Evolutionary conservation across 2,329 filamentous ascomycete species (phyloP), one percentile per base, ranked within the genome.

Genomic region (Cordyceps fumosorosea): DNA sequence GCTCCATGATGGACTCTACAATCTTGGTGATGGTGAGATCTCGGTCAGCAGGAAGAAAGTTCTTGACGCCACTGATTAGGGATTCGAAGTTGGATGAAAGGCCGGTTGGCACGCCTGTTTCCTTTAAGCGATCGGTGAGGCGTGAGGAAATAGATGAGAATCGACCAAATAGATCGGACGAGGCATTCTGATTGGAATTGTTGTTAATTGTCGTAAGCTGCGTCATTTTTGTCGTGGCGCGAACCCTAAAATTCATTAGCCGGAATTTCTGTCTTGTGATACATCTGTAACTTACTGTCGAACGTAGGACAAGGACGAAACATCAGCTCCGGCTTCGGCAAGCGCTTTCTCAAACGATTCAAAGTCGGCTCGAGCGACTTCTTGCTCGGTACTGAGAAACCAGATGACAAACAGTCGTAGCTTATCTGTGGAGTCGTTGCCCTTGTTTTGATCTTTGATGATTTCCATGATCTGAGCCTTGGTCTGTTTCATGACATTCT

Each of bases 21-120:
- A 99, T 97, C 77, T 98, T 98, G 62, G 96, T 99, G 59, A 99
- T 85, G 0, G 95, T 98, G 11, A 98, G 84, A 72, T 99, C 96
- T 69, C 93, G 91, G 77, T 99, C 96, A 16, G 87, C 91, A 0
- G 96, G 95, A n/a, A 99, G 79, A 76, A 99, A 96, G 76, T 96
- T 98, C 78, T 98, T 99, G 71, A 99, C 93, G 50, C 93, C 93
- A 6, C 91, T 93, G 65, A 98, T 93, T 50, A 99, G 84, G 34
- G 89, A 93, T 74, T 98, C 95, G 70, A 99, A 91, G 73, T 98
- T 98, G 60, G 87, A 86, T 1, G 83, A 83, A 11, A 87, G 76
- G 63, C 81, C 82, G 7, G 83, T 82, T 1, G 93, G 86, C 20
- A 96, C 91, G 37, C 85, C 85, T 5, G 91, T 92, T 66, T 96